Percentiles rank a stretch among this genome's conserved stretches.
These are phyloP conservation scores for Nepenthes mirabilis DNA, from an alignment of 148 eudicot genomes.

Conservation along the genomic window DNA sequence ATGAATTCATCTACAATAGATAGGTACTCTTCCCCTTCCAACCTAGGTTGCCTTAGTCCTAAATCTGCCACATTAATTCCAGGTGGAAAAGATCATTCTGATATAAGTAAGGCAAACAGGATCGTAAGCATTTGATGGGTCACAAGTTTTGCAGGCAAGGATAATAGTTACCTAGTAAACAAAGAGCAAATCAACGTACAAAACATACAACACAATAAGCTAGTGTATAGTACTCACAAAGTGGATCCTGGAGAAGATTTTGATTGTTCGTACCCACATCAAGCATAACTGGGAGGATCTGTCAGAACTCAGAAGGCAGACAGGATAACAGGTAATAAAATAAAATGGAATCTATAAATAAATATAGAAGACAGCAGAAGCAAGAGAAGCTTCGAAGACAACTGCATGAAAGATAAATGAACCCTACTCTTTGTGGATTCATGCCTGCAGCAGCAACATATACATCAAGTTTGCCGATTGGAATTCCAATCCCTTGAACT, in stretches of 20 bases:
- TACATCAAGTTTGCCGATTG: slow-evolving; percentile 94
- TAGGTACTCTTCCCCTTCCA: slow-evolving; percentile 94
- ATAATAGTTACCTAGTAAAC: too few species aligned
- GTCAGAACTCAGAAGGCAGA: slow-evolving; percentile 6
- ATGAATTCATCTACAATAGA: slow-evolving; percentile 83
- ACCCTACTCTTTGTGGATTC: slow-evolving; percentile 78
- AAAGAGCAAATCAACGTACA: too few species aligned
- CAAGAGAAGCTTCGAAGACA: slow-evolving; percentile 1
- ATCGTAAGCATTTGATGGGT: too few species aligned
- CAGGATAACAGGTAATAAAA: not conserved
- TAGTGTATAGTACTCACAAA: slow-evolving; percentile 50
- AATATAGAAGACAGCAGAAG: not conserved
- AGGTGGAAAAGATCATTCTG: not conserved
- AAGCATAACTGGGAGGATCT: slow-evolving; percentile 96
- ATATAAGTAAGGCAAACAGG: not conserved
- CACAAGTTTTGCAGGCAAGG: too few species aligned
- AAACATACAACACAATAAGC: too few species aligned
- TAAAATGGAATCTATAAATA: not conserved
- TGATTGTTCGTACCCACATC: slow-evolving; percentile 97
- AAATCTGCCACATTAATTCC: slow-evolving; percentile 43
- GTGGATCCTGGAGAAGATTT: slow-evolving; percentile 75
- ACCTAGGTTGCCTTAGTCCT: slow-evolving; percentile 81
- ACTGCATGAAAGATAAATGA: slow-evolving; percentile 2
- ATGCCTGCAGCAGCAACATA: slow-evolving; percentile 99
- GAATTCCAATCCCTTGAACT: slow-evolving; percentile 97